Evolutionary conservation across 495 filamentous ascomycete species (phyloP).

Genomic region (Amphirosellinia nigrospora): DNA sequence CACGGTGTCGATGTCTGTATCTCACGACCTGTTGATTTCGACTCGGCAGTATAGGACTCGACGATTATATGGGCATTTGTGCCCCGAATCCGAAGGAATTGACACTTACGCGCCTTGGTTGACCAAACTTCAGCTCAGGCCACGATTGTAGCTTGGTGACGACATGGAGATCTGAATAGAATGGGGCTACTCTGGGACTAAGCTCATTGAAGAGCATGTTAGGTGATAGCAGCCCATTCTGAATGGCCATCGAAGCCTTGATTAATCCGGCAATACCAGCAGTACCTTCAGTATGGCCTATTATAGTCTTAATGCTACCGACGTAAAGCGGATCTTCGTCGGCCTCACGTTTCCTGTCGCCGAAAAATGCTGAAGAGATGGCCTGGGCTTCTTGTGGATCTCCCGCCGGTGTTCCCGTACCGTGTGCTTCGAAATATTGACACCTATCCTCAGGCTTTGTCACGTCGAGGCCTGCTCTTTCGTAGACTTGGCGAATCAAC

Average conservation of each 20-base stretch:
- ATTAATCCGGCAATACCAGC: constrained; percentile 58
- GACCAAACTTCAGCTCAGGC: constrained; percentile 28
- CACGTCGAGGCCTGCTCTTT: too few species aligned
- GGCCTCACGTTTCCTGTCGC: too few species aligned
- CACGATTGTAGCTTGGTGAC: constrained; percentile 36
- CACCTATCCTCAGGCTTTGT: too few species aligned
- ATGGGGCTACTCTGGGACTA: constrained; percentile 45
- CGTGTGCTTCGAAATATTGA: too few species aligned
- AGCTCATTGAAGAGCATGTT: constrained; percentile 51
- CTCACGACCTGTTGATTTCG: too few species aligned
- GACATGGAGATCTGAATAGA: constrained; percentile 42
- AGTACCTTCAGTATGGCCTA: constrained; percentile 60
- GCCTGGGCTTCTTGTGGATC: too few species aligned
- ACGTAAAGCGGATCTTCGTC: too few species aligned
- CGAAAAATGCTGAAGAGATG: too few species aligned
- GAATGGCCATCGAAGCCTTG: constrained; percentile 52
- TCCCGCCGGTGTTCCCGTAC: too few species aligned
- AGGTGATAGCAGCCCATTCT: constrained; percentile 51
- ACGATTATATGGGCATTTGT: constrained; percentile 43
- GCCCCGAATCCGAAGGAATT: constrained; percentile 39
- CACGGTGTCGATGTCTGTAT: too few species aligned
- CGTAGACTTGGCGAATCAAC: too few species aligned
- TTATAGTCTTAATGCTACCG: constrained; percentile 42
- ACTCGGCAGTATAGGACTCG: too few species aligned
- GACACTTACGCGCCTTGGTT: constrained; percentile 30